Percentiles rank a stretch among this genome's conserved stretches.
phyloP scores from a whole-genome alignment of 202 grass and related monocot species.

The Eragrostis tef region DNA sequence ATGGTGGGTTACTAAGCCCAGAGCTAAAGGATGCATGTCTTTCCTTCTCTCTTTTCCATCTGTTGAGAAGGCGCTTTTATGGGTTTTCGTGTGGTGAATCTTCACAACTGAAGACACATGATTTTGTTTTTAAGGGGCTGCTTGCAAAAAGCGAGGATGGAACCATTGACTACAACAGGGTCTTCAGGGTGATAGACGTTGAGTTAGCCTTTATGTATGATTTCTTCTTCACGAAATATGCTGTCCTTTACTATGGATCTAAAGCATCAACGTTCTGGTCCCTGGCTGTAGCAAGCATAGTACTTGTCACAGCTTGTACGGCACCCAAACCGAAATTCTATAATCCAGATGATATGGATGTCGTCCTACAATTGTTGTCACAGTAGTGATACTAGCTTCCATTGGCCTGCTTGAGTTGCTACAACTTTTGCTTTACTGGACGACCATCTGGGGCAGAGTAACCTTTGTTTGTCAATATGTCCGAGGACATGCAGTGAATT shows the following conservation, averaged over 20 bases:
- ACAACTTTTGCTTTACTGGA: background rate
- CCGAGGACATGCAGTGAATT: background rate
- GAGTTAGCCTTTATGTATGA: slow-evolving; percentile 26
- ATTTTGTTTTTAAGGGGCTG: slow-evolving; percentile 19
- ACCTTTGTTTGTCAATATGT: background rate
- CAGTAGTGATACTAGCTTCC: background rate
- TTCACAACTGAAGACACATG: background rate
- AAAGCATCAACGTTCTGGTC: background rate
- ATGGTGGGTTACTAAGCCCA: background rate
- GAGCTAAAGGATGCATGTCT: background rate
- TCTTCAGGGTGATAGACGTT: slow-evolving; percentile 4
- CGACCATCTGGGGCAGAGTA: slow-evolving; percentile 33
- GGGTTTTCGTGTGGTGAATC: background rate
- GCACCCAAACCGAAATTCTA: background rate
- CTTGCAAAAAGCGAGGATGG: background rate
- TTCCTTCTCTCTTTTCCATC: background rate
- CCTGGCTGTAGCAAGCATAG: background rate
- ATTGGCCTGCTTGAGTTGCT: background rate
- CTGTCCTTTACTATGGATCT: background rate
- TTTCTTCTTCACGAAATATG: slow-evolving; percentile 27
- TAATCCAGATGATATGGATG: background rate
- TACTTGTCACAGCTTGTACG: background rate
- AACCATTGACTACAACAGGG: background rate
- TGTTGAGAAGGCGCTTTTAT: slow-evolving; percentile 20
- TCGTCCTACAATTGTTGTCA: background rate